Conservation (phyloP, 208 protist species). For the Leishmania gerbilli region DNA sequence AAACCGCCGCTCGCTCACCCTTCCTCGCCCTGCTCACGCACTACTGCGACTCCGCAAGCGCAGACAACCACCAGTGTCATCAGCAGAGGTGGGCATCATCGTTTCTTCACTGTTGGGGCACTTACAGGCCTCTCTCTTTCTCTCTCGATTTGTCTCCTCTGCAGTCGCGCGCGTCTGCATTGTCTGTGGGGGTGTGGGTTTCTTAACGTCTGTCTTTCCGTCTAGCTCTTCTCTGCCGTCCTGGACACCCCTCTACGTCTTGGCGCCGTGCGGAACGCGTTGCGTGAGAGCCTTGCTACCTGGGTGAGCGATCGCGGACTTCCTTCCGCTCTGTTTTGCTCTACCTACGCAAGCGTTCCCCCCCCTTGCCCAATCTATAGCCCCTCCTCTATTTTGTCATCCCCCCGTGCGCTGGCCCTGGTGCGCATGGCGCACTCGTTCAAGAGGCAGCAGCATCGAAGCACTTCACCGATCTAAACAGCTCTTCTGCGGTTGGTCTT, state of each 20-base stretch:
- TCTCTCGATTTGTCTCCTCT: neutral
- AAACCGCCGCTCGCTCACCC: neutral
- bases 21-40: neutral
- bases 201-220: neutral
- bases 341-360: neutral
- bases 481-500: neutral
- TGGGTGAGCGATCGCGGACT: neutral
- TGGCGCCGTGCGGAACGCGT: neutral
- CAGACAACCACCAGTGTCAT: neutral
- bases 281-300: neutral
- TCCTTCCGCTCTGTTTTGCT: neutral
- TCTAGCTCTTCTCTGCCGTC: neutral
- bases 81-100: neutral
- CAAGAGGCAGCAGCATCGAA: neutral
- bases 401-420: neutral
- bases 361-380: neutral
- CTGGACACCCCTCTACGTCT: neutral
- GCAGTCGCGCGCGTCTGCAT: neutral
- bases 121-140: neutral
- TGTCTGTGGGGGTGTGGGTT: neutral
- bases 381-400: neutral
- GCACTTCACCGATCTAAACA: neutral
- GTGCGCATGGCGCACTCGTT: neutral
- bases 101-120: neutral
- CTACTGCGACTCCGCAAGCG: neutral